These are phyloP conservation scores for Rhizomucor pusillus DNA, from an alignment of 371 early-diverging fungal species.

Conservation along the genomic window DNA sequence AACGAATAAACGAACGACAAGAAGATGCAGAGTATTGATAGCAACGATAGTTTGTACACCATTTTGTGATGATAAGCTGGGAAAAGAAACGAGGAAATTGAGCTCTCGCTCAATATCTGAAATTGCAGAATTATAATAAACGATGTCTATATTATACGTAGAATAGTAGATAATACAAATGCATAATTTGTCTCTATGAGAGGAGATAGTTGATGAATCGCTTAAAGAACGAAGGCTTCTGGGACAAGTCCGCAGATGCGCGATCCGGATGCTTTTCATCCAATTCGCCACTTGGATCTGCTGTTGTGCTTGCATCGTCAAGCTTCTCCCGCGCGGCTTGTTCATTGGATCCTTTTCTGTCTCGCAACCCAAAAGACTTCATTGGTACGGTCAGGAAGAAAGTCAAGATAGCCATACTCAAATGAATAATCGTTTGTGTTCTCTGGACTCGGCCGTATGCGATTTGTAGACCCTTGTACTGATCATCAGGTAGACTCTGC, in stretches of 20 bases:
- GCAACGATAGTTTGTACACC: no score
- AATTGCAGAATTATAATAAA: no score
- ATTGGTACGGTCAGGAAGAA: constrained; percentile 28
- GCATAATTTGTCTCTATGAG: background rate
- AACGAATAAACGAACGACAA: no score
- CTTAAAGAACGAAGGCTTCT: background rate
- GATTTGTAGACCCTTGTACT: constrained; percentile 21
- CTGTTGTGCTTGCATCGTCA: background rate
- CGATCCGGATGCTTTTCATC: background rate
- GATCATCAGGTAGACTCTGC: constrained; percentile 21
- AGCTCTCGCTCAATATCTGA: no score
- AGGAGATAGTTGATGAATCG: constrained; percentile 2
- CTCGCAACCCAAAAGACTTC: constrained; percentile 28
- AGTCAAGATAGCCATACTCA: constrained; percentile 9
- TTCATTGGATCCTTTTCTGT: constrained; percentile 1
- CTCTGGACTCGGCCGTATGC: constrained; percentile 36
- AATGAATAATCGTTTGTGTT: constrained; percentile 25
- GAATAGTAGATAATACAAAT: background rate
- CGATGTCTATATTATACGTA: background rate
- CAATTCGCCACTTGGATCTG: background rate
- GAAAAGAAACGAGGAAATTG: no score
- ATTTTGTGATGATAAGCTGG: no score
- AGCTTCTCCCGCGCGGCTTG: background rate
- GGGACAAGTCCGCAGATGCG: background rate
- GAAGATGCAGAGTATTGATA: no score